Base-by-base conservation (phyloP, 768 basidiomycete species). In the Candolleomyces efflorescens region DNA sequence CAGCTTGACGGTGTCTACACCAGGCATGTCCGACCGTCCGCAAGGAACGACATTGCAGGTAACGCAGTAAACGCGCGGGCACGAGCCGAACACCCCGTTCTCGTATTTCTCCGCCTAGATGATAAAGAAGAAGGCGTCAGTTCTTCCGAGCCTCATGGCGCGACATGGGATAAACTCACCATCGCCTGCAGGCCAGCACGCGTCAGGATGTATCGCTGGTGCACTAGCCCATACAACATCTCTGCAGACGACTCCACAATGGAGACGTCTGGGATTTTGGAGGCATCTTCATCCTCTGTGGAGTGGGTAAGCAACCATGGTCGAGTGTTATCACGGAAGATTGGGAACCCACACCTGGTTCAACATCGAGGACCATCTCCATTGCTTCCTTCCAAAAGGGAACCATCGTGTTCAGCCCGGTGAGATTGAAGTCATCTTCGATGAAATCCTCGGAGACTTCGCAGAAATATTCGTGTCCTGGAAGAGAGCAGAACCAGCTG, bases 321-420 rank as follows among this genome's bases (percentile, higher is more conserved):
- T 59, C 56, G 53, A 53, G 18, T 46, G 39, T 36, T 20, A 10
- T 27, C 18, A 45, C 65, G 63, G 60, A 63, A 49, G 54, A 58
- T 45, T 43, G 66, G 62, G 62, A 67, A 66, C 63, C 63, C 87
- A 71, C 69, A 95, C 96, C 94, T 78, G 97, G 94, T 74, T 99
- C 97, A 54, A 98, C 96, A 75, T 99, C 97, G 63, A 99, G 74
- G 15, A 99, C 94, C 97, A 99, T 99, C 77, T 99, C 97, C 89
- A 99, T 91, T 46, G 97, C 97, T 71, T 99, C 97, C 71, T 98
- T 98, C 94, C 96, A 99, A 70, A 99, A 99, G 7, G 97, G 97
- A 17, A 98, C 97, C 87, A 95, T 87, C 32, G 83, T 82, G 68
- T 94, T 96, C 70, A 99, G 74, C 5, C 97, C 97, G 5, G 97